phyloP scores from a whole-genome alignment of 805 yeast genomes.

The Myxozyma sirexii region DNA sequence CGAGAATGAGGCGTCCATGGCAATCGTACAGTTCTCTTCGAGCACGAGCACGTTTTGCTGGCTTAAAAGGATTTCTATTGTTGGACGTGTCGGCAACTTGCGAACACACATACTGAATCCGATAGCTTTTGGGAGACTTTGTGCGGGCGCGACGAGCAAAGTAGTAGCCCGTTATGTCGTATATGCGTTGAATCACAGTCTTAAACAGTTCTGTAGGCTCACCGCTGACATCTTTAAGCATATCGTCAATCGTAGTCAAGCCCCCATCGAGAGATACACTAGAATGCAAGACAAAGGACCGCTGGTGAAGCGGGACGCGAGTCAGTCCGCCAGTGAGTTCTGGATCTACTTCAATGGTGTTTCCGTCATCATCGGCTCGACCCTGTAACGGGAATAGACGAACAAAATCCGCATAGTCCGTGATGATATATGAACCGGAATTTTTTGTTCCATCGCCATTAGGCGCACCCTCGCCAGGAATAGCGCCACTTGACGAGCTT shows the following conservation, averaged over 20 bases:
- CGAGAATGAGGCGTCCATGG: constrained; percentile 29
- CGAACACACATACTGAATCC: constrained; percentile 32
- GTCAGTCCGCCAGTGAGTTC: constrained; percentile 1
- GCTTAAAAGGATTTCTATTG: constrained; percentile 10
- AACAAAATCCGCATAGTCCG: constrained; percentile 12
- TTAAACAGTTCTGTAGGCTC: constrained; percentile 30
- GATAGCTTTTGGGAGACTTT: constrained; percentile 19
- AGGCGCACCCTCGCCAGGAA: no score
- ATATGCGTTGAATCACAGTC: constrained; percentile 19
- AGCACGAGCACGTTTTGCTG: constrained; percentile 27
- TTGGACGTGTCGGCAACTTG: constrained; percentile 33
- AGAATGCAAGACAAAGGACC: constrained; percentile 17
- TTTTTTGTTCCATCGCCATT: not conserved
- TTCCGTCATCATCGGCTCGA: constrained; percentile 2
- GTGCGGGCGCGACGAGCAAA: constrained; percentile 32
- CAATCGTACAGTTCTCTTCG: constrained; percentile 26
- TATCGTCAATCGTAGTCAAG: constrained; percentile 58
- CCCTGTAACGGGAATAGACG: constrained; percentile 22
- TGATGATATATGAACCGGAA: constrained; percentile 5
- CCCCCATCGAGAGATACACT: constrained; percentile 47
- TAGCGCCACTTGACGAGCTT: no score
- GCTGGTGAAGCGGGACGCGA: constrained; percentile 9
- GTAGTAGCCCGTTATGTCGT: constrained; percentile 23
- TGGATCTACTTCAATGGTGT: constrained; percentile 11
- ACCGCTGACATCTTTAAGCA: constrained; percentile 56